These are phyloP conservation scores for Suhomyces atakaporum DNA, from an alignment of 1,139 yeast genomes.

Conservation along the genomic window DNA sequence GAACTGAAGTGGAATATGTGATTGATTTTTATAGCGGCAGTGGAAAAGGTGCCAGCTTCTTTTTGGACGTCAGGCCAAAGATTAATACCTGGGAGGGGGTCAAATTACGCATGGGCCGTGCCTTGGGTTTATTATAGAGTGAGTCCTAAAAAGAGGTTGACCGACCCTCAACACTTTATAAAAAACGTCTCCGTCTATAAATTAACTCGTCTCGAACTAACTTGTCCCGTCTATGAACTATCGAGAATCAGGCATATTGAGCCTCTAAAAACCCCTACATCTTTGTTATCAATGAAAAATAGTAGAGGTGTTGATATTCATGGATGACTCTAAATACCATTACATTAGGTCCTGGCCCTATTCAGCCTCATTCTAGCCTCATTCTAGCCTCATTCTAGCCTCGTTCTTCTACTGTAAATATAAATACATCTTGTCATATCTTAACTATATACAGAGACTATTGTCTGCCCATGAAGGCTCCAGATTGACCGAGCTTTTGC, in stretches of 20 bases:
- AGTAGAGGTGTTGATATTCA: too few species aligned
- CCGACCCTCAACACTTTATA: too few species aligned
- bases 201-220: too few species aligned
- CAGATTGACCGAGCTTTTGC: constrained; percentile 71
- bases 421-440: constrained; percentile 10
- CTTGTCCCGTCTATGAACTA: too few species aligned
- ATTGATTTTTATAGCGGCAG: constrained; percentile 85
- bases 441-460: constrained; percentile 12
- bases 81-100: constrained; percentile 78
- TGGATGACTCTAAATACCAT: too few species aligned
- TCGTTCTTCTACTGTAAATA: constrained; percentile 2
- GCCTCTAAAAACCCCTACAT: too few species aligned
- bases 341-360: not conserved
- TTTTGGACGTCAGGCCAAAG: constrained; percentile 89
- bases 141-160: too few species aligned
- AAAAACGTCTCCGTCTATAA: too few species aligned
- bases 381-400: not conserved
- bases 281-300: too few species aligned
- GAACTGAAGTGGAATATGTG: constrained; percentile 80
- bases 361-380: not conserved
- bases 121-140: constrained; percentile 46
- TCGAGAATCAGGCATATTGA: too few species aligned
- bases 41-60: constrained; percentile 64
- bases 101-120: constrained; percentile 61
- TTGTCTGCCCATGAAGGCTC: constrained; percentile 54